Evolutionary conservation across 2,329 filamentous ascomycete species (phyloP).

Genomic region (Cladosporium sp.): DNA sequence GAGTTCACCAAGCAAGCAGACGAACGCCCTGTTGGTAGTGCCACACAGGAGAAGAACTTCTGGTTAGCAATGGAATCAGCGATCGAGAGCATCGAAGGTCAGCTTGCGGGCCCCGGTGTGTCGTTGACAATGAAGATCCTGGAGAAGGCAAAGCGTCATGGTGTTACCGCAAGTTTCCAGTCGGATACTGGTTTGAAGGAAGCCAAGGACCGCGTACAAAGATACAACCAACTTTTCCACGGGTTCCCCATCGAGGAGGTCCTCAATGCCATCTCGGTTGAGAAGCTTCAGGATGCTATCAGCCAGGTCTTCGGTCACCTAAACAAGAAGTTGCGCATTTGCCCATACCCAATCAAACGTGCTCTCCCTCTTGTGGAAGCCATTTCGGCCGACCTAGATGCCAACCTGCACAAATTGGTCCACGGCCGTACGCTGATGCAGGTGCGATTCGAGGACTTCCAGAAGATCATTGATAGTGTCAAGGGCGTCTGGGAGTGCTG

Average conservation of each 20-base stretch:
- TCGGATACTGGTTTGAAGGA: conserved; percentile 96
- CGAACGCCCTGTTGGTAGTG: conserved; percentile 75
- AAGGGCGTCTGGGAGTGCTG: conserved; percentile 86
- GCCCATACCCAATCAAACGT: conserved; percentile 88
- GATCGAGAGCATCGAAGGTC: conserved; percentile 84
- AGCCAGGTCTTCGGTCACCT: conserved; percentile 88
- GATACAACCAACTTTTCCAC: conserved; percentile 98
- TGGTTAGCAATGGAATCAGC: conserved; percentile 97
- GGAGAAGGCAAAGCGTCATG: conserved; percentile 95
- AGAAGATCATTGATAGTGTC: conserved; percentile 77
- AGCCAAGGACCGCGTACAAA: conserved; percentile 92
- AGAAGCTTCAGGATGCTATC: conserved; percentile 86
- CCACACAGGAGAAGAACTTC: conserved; percentile 97
- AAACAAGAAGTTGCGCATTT: conserved; percentile 97
- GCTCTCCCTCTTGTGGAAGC: conserved; percentile 94
- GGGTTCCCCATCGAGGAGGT: conserved; percentile 96
- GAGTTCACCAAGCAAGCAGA: conserved; percentile 91
- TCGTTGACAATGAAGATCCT: conserved; percentile 89
- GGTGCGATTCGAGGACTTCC: conserved; percentile 88
- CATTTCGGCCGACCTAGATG: conserved; percentile 89
- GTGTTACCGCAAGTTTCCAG: conserved; percentile 94
- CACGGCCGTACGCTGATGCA: conserved; percentile 87
- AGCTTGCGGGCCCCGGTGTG: conserved; percentile 86
- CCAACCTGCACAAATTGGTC: conserved; percentile 79
- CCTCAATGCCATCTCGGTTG: conserved; percentile 82